Conservation (phyloP, 2,329 filamentous ascomycete species). For the Talaromyces sp. region DNA sequence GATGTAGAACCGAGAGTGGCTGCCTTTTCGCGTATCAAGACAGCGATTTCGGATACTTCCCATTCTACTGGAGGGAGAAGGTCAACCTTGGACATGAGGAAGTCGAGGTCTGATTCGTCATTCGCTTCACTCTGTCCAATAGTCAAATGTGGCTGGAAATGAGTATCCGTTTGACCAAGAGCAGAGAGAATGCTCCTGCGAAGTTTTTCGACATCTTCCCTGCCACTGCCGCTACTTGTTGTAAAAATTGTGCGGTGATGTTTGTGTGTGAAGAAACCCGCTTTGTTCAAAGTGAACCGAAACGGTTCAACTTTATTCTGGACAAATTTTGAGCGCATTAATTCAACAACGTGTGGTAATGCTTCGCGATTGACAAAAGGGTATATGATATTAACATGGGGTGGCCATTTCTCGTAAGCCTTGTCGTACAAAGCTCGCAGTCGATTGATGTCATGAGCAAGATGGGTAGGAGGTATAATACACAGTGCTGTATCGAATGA, state of each 20-base stretch:
- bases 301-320: conserved; percentile 17
- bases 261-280: conserved; percentile 51
- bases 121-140: conserved; percentile 57
- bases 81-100: background rate
- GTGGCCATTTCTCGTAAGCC: conserved; percentile 60
- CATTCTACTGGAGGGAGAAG: background rate
- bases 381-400: conserved; percentile 65
- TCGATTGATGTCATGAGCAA: conserved; percentile 51
- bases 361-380: conserved; percentile 56
- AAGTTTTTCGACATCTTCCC: background rate
- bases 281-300: conserved; percentile 33
- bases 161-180: conserved; percentile 32
- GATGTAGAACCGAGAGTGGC: background rate
- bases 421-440: conserved; percentile 63
- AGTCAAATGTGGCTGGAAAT: conserved; percentile 55
- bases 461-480: conserved; percentile 52
- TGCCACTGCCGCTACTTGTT: conserved; percentile 10
- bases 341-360: conserved; percentile 44
- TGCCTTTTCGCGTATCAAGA: background rate
- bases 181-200: conserved; percentile 31
- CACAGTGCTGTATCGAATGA: conserved; percentile 61
- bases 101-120: conserved; percentile 38
- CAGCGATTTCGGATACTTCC: background rate
- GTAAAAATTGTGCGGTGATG: conserved; percentile 53
- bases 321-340: background rate